Evolutionary conservation across 331 rosid genomes (phyloP).

Genomic region (Saraca asoca): DNA sequence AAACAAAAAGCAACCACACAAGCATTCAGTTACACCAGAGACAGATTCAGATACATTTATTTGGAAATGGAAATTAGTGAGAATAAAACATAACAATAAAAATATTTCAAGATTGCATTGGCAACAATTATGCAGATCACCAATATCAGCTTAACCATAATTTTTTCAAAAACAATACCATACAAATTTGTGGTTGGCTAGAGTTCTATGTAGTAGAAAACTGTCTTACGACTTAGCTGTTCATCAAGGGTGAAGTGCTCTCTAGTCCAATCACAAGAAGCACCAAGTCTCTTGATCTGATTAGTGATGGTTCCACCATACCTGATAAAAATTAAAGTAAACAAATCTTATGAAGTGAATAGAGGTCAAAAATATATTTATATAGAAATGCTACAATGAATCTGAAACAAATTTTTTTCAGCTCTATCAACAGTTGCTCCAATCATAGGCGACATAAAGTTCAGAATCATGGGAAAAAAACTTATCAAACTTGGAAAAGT

Average conservation of each 20-base stretch:
- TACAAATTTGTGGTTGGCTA: conserved; percentile 29
- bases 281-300: conserved; percentile 98
- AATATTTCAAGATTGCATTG: background rate
- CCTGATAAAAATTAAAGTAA: conserved; percentile 44
- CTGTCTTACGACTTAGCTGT: conserved; percentile 98
- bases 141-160: conserved; percentile 9
- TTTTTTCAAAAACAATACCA: conserved; percentile 25
- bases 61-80: background rate
- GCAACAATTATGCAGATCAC: conserved; percentile 5
- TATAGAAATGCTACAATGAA: conserved; percentile 6
- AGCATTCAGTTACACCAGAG: conserved; percentile 16
- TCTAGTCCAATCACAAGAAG: conserved; percentile 97
- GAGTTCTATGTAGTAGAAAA: conserved; percentile 52
- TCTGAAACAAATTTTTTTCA: background rate
- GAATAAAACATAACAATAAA: conserved; percentile 1
- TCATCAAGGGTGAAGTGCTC: conserved; percentile 96
- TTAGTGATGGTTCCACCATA: conserved; percentile 93
- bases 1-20: conserved; percentile 19
- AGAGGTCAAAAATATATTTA: conserved; percentile 17
- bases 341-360: conserved; percentile 15
- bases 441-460: conserved; percentile 14
- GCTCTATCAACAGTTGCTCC: background rate
- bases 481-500: conserved; percentile 5
- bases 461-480: background rate
- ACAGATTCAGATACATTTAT: conserved; percentile 25